Conservation (phyloP, 768 basidiomycete species). For the Suillus placidus region DNA sequence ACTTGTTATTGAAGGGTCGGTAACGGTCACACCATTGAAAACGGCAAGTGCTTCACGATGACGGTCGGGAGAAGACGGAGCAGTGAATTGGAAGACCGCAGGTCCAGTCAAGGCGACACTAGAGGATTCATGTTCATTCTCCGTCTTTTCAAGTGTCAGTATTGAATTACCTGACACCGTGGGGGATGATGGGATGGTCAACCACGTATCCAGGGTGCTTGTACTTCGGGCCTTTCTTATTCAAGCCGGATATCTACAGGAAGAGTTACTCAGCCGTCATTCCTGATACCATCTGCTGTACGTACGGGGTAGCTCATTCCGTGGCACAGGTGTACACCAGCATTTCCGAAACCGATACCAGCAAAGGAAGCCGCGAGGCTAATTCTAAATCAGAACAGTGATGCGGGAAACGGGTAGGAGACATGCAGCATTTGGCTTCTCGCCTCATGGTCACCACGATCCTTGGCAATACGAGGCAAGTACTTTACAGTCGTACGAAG, state of each 20-base stretch:
- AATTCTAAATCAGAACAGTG: conserved; percentile 6
- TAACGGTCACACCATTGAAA: conserved; percentile 67
- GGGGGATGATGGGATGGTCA: conserved; percentile 90
- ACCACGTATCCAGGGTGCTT: conserved; percentile 87
- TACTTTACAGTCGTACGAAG: conserved; percentile 86
- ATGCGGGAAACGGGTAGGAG: neutral
- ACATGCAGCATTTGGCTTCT: conserved; percentile 87
- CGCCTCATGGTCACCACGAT: conserved; percentile 79
- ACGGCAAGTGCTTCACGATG: conserved; percentile 89
- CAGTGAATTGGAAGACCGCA: conserved; percentile 95
- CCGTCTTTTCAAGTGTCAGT: neutral
- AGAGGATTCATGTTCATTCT: conserved; percentile 15
- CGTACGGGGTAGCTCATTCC: conserved; percentile 87
- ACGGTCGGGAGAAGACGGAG: conserved; percentile 88
- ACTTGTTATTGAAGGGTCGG: conserved; percentile 69
- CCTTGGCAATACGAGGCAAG: conserved; percentile 82
- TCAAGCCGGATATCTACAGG: conserved; percentile 83
- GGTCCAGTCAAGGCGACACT: conserved; percentile 90
- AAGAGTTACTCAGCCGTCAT: conserved; percentile 7
- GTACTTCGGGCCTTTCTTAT: conserved; percentile 93
- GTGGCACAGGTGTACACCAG: conserved; percentile 89
- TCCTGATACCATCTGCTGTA: conserved; percentile 14
- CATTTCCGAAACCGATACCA: conserved; percentile 94
- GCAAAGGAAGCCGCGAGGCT: conserved; percentile 93
- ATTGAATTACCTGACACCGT: conserved; percentile 70